Percentiles rank a stretch among this genome's conserved stretches.
Conservation (phyloP, 768 basidiomycete species). For the Pluteus cervinus region DNA sequence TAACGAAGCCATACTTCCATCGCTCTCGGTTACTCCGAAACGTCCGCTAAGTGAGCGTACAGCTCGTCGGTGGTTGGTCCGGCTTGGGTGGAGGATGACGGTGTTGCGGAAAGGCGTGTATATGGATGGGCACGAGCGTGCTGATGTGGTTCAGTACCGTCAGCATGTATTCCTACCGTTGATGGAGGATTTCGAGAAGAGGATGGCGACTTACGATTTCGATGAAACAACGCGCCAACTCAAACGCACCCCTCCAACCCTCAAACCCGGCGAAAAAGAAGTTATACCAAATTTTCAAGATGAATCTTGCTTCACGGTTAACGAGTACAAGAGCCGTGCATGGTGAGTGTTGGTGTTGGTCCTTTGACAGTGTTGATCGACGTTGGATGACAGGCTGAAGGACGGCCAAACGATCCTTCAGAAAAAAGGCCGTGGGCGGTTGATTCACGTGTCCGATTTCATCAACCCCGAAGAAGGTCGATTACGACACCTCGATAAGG, state of each 20-base stretch:
- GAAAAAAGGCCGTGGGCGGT: constrained; percentile 26
- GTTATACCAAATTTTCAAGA: constrained; percentile 25
- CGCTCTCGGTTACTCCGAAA: constrained; percentile 19
- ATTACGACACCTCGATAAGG: constrained; percentile 16
- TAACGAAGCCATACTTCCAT: constrained; percentile 22
- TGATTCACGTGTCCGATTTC: constrained; percentile 37
- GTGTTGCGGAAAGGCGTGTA: constrained; percentile 26
- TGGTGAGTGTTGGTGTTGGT: constrained; percentile 6
- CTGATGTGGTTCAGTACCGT: constrained; percentile 27
- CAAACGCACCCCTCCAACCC: constrained; percentile 8
- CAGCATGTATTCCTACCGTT: constrained; percentile 20
- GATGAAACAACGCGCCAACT: too few species aligned
- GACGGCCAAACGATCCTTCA: constrained; percentile 17
- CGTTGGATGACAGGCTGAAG: constrained; percentile 11
- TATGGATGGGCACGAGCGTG: constrained; percentile 31
- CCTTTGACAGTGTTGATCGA: constrained; percentile 5
- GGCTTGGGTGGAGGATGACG: constrained; percentile 24
- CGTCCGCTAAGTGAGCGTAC: constrained; percentile 22
- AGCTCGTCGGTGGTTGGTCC: constrained; percentile 30
- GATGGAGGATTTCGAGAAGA: constrained; percentile 18
- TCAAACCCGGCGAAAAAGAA: constrained; percentile 15
- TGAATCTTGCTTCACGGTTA: constrained; percentile 22
- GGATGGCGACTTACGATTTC: constrained; percentile 13
- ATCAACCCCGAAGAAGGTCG: constrained; percentile 26
- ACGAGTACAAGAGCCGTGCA: constrained; percentile 13